These are phyloP conservation scores for Tolypocladium ophioglossoides DNA, from an alignment of 2,329 filamentous ascomycete species.

Conservation along the genomic window DNA sequence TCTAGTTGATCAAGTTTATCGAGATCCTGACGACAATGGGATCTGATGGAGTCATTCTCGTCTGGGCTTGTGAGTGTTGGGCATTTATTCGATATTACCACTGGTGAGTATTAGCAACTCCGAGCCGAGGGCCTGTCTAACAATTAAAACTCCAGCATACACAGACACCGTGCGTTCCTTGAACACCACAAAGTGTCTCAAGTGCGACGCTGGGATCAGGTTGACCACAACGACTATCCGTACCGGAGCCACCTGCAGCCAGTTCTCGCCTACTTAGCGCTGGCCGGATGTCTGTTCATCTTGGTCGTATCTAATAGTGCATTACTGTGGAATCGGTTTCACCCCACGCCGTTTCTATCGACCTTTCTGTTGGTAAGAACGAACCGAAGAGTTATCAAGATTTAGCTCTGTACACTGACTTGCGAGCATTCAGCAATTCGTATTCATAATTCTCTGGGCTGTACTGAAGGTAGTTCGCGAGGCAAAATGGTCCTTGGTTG, in stretches of 20 bases:
- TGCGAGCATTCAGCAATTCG: not conserved
- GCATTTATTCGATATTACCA: slow-evolving; percentile 28
- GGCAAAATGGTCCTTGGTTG: slow-evolving; percentile 2
- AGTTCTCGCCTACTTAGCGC: slow-evolving; percentile 21
- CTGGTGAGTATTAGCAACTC: slow-evolving; percentile 12
- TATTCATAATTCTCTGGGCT: slow-evolving; percentile 1
- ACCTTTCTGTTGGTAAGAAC: slow-evolving; percentile 25
- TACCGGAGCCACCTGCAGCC: slow-evolving; percentile 28
- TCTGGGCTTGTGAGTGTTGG: slow-evolving; percentile 29
- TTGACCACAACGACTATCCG: slow-evolving; percentile 21
- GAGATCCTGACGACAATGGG: slow-evolving; percentile 26
- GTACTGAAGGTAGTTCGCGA: slow-evolving; percentile 1
- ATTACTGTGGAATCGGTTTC: slow-evolving; percentile 23
- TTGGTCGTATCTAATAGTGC: slow-evolving; percentile 22
- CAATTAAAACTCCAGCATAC: slow-evolving; percentile 7
- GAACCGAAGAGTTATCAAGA: not conserved
- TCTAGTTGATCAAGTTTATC: slow-evolving; percentile 19
- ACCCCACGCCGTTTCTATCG: slow-evolving; percentile 23
- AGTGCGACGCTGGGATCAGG: slow-evolving; percentile 14
- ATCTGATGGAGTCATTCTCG: slow-evolving; percentile 23
- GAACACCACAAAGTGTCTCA: slow-evolving; percentile 11
- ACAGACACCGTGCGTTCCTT: slow-evolving; percentile 12
- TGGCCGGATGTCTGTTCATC: slow-evolving; percentile 23
- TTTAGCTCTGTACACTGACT: not conserved
- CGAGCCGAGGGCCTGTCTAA: too few species aligned